phyloP scores from a whole-genome alignment of 768 basidiomycete genomes.

The Macrolepiota albuminosa region DNA sequence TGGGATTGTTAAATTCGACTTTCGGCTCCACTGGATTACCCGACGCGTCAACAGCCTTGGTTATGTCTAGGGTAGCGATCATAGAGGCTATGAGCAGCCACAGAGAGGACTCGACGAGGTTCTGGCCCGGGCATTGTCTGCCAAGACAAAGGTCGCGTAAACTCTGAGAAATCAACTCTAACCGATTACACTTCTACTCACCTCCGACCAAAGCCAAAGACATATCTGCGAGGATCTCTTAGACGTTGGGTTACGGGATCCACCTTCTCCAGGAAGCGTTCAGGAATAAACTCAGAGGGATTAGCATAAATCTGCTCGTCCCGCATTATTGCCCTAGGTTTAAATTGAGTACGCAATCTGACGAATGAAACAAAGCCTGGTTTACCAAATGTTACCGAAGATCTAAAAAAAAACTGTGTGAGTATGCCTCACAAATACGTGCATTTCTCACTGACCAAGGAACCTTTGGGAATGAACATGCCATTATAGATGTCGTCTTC shows the following conservation, averaged over 20 bases:
- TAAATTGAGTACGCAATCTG: background rate
- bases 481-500: constrained; percentile 61
- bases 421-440: constrained; percentile 2
- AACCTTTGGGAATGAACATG: constrained; percentile 58
- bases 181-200: constrained; percentile 13
- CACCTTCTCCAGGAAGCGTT: constrained; percentile 39
- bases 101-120: constrained; percentile 58
- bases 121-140: constrained; percentile 59
- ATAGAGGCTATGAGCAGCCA: constrained; percentile 56
- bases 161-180: background rate
- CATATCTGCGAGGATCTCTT: constrained; percentile 28
- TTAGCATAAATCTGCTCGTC: constrained; percentile 48
- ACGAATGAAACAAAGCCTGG: background rate
- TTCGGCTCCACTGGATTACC: constrained; percentile 45
- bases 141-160: background rate
- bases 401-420: constrained; percentile 21
- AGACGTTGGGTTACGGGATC: constrained; percentile 23
- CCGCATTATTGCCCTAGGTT: constrained; percentile 40
- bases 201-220: constrained; percentile 40
- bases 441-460: constrained; percentile 35
- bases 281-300: constrained; percentile 47
- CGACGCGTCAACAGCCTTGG: constrained; percentile 42
- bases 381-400: constrained; percentile 61
- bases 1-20: constrained; percentile 51
- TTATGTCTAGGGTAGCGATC: constrained; percentile 54